These are phyloP conservation scores for Bretschneidera sinensis DNA, from an alignment of 345 rosid genomes.

Conservation along the genomic window DNA sequence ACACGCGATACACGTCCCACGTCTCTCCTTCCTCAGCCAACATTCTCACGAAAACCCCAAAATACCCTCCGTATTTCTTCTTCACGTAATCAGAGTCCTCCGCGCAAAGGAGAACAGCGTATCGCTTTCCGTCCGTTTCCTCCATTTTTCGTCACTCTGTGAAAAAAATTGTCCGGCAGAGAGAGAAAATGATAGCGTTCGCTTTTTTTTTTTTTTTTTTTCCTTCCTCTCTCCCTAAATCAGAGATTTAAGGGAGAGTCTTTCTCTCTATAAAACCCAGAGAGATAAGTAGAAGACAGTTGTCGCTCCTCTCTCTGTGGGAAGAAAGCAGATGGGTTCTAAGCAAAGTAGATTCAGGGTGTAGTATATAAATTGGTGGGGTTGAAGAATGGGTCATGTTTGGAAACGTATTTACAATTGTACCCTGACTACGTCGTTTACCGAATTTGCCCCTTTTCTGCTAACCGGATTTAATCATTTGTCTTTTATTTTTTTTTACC, in stretches of 20 bases:
- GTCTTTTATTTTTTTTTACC: too few species aligned
- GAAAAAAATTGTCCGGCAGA: background rate
- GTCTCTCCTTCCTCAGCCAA: slow-evolving; percentile 56
- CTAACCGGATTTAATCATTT: too few species aligned
- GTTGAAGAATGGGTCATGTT: background rate
- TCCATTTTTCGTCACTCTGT: background rate
- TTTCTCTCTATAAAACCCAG: background rate
- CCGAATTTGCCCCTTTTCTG: slow-evolving; percentile 9
- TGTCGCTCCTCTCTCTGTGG: background rate
- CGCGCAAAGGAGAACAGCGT: slow-evolving; percentile 59
- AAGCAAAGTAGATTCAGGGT: background rate
- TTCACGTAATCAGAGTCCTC: slow-evolving; percentile 63
- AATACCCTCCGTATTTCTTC: slow-evolving; percentile 49
- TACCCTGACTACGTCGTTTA: background rate
- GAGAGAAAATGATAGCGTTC: background rate
- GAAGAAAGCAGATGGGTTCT: background rate
- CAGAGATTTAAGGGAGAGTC: background rate
- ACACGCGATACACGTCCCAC: slow-evolving; percentile 49
- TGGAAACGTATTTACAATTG: background rate
- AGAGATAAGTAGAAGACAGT: background rate
- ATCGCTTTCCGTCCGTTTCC: slow-evolving; percentile 34
- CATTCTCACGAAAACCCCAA: slow-evolving; percentile 48
- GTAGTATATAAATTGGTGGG: slow-evolving; percentile 3
- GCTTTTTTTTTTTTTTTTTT: background rate
- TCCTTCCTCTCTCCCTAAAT: background rate